Base-by-base conservation (phyloP, 1,284 basidiomycete genomes). In the Marasmius sp. region DNA sequence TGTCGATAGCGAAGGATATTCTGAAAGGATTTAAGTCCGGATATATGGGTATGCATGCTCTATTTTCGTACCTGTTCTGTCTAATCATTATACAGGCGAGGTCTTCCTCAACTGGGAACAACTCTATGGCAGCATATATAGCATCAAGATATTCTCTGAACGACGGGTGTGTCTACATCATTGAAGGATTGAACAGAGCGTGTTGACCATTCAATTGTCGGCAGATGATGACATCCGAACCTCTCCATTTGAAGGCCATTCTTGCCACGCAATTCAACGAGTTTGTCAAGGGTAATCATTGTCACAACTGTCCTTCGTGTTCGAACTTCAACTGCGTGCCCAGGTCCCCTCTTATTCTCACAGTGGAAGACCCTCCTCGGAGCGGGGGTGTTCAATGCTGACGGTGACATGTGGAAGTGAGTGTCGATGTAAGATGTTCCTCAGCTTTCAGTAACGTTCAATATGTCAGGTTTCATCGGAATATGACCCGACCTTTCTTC, bases 401-500 rank as follows among this genome's bases (percentile, higher is more conserved):
- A 80, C 67, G 77, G 77, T 20, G 73, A 74, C 14, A 71, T 75
- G 71, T 77, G 76, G 76, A 77, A 74, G 77, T 77, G 64, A 59
- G 72, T 60, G 22, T n/a, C 6, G 27, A 2, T 22, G 38, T 20
- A 41, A 36, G 14, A 52, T 54, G 22, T 22, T 50, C 14, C 27
- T 34, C 18, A 52, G 43, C 49, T 4, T 39, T 61, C 9, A 9
- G 3, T 27, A 10, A 39, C 14, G 45, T 12, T 27, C 11, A 41
- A 12, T 47, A 53, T 12, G 11, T 0, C 18, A 83, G 77, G 62
- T 80, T 81, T 67, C 81, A 83, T 62, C 77, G 81, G 9, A 68
- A 71, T 8, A 83, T 85, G 74, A 79, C 82, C 0, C 74, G 83
- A 5, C 84, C 84, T 0, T 85, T 84, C 69, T 84, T 86, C 68